Evolutionary conservation across 495 filamentous ascomycete species (phyloP), one percentile per base, ranked within the genome.

Genomic region (Lichina pygmaea): DNA sequence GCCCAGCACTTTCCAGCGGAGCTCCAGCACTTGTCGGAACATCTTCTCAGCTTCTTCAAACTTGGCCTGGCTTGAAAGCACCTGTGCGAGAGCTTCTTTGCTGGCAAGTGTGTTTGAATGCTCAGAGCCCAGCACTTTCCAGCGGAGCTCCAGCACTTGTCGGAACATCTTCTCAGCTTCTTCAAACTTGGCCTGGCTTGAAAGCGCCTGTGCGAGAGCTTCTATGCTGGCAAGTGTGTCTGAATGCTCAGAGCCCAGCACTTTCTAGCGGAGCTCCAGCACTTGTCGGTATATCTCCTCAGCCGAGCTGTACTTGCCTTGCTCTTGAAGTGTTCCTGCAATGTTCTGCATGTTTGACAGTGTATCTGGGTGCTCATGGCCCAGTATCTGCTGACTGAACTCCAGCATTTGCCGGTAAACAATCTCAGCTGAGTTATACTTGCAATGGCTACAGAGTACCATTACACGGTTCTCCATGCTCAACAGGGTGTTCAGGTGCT

Each of bases 51-150:
- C 44, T 13, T 1, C 3, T 2, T 45, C 37, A 12, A 4, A 45
- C 33, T 45, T 39, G 12, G 12, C 12, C 17, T 30, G 42, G 2
- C 6, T 3, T 24, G 12, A 1, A 44, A 13, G 17, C 3, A 7
- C 5, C 34, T 2, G 10, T 17, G 45, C 45, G 7, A 47, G n/a
- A n/a, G n/a, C n/a, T n/a, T n/a, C n/a, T n/a, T n/a, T n/a, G n/a
- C n/a, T n/a, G n/a, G n/a, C n/a, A n/a, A 48, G 42, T 24, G 46
- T 48, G 31, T 48, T 4, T 32, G 42, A 30, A 15, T 45, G 24
- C 11, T 32, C 38, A 43, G 36, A 10, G 24, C 39, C 34, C 34
- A 42, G 17, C 17, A 36, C 45, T 34, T 37, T 37, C 34, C 17
- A 11, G 5, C 31, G 9, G 15, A 31, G 17, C 38, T 42, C 6